Base-by-base conservation (phyloP, 139 green algal genomes). In the Closterium sp. region DNA sequence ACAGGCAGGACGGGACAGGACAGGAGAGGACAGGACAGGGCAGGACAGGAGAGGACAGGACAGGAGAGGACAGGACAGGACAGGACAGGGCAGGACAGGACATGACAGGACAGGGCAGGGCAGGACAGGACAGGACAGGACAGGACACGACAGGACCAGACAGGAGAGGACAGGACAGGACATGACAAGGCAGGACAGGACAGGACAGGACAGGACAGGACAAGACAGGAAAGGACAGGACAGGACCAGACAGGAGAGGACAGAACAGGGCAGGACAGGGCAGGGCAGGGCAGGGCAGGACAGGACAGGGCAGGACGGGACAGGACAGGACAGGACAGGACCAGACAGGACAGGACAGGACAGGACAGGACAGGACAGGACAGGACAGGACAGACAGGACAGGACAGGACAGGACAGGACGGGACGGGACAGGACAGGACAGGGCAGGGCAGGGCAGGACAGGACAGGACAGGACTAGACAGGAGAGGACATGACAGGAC, bases 11-110 rank as follows among this genome's bases (percentile, higher is more conserved):
- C 34, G 9, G 85, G 34, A 89, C 35, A 89, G 85, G 25, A 83
- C 35, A 89, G 34, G 35, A 66, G 5, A 89, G 34, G 35, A 66
- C 34, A 89, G 34, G 35, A 16, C 34, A 66, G 85, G 35, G 86
- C 34, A 66, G 85, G 34, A 89, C 35, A 89, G 85, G 85, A 83
- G 5, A 89, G 85, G 85, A 89, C 35, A 64, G 34, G 85, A 66
- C 35, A 89, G 34, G 85, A 12, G 5, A 89, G 85, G 85, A 89
- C 35, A 89, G 34, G 35, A 89, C 35, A 89, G 85, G 85, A 83
- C 35, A 89, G 69, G 69, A 84, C 35, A 89, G 85, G 85, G 86
- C 35, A 89, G 85, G 85, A 83, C 35, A 89, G 85, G 85, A 89
- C 35, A 89, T 4, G 85, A 89, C 35, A 89, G 85, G 85, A 83